Evolutionary conservation across 495 filamentous ascomycete species (phyloP).

Genomic region (Lophiotrema nucula): DNA sequence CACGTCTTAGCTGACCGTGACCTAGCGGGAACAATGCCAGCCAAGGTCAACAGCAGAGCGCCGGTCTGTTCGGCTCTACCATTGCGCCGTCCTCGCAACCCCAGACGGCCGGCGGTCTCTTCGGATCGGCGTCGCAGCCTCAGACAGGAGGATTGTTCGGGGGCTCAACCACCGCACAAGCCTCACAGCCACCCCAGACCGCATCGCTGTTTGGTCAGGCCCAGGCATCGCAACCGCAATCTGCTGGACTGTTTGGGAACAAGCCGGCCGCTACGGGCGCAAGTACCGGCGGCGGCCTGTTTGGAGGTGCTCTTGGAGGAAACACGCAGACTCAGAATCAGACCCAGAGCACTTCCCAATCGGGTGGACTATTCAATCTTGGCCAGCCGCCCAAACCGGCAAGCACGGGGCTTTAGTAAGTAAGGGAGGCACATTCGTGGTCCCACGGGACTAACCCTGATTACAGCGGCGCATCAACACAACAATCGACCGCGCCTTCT

Average conservation of each 20-base stretch:
- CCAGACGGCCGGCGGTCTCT: conserved; percentile 24
- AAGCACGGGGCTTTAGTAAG: conserved; percentile 30
- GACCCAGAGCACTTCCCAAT: conserved; percentile 36
- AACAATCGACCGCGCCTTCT: conserved; percentile 26
- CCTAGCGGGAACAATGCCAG: conserved; percentile 32
- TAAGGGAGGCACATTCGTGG: conserved; percentile 4
- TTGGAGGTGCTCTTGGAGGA: conserved; percentile 39
- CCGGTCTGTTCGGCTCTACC: conserved; percentile 24
- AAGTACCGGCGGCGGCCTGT: conserved; percentile 44
- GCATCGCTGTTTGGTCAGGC: conserved; percentile 42
- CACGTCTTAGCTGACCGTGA: conserved; percentile 8
- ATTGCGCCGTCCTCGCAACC: conserved; percentile 19
- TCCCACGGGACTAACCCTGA: conserved; percentile 23
- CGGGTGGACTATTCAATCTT: conserved; percentile 41
- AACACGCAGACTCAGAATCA: conserved; percentile 40
- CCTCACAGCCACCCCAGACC: conserved; percentile 48
- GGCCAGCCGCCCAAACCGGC: conserved; percentile 21
- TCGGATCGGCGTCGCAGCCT: conserved; percentile 30
- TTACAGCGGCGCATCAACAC: conserved; percentile 29
- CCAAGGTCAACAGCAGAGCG: conserved; percentile 31
- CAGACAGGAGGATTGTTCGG: conserved; percentile 34
- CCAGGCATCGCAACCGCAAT: conserved; percentile 39
- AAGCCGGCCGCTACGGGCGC: conserved; percentile 23
- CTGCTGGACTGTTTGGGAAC: conserved; percentile 43
- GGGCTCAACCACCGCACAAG: background rate